Conservation (phyloP, 2,329 filamentous ascomycete species). For the Pestalotiopsis fici region DNA sequence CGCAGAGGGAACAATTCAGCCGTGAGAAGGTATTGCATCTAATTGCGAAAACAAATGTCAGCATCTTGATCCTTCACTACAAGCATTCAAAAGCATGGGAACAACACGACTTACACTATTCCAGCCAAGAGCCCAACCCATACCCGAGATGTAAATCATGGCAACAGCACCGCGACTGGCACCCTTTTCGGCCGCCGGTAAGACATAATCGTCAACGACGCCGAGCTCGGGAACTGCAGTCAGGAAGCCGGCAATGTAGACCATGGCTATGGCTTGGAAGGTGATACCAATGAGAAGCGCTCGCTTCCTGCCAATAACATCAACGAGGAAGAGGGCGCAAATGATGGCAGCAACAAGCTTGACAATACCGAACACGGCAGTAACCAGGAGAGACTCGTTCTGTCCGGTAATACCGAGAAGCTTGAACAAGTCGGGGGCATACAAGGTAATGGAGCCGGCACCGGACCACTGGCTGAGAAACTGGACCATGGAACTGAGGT, state of each 20-base stretch:
- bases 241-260: slow-evolving; percentile 64
- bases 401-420: slow-evolving; percentile 70
- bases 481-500: slow-evolving; percentile 69
- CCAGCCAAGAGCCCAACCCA: slow-evolving; percentile 73
- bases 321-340: slow-evolving; percentile 78
- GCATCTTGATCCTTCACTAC: background rate
- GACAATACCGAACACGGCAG: slow-evolving; percentile 74
- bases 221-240: slow-evolving; percentile 62
- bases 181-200: slow-evolving; percentile 49
- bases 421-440: slow-evolving; percentile 72
- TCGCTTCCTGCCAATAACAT: slow-evolving; percentile 75
- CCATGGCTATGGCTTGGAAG: slow-evolving; percentile 61
- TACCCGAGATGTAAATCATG: slow-evolving; percentile 71
- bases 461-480: slow-evolving; percentile 75
- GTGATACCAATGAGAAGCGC: slow-evolving; percentile 64
- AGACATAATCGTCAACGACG: slow-evolving; percentile 45
- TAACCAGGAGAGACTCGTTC: slow-evolving; percentile 71
- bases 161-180: slow-evolving; percentile 69
- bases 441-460: slow-evolving; percentile 74
- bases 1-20: slow-evolving; percentile 77
- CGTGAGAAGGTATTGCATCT: slow-evolving; percentile 77
- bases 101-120: slow-evolving; percentile 40
- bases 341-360: slow-evolving; percentile 68
- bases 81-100: background rate
- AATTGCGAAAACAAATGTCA: slow-evolving; percentile 20